Conservation (phyloP, 1,139 yeast species). For the Sugiyamaella sp. region DNA sequence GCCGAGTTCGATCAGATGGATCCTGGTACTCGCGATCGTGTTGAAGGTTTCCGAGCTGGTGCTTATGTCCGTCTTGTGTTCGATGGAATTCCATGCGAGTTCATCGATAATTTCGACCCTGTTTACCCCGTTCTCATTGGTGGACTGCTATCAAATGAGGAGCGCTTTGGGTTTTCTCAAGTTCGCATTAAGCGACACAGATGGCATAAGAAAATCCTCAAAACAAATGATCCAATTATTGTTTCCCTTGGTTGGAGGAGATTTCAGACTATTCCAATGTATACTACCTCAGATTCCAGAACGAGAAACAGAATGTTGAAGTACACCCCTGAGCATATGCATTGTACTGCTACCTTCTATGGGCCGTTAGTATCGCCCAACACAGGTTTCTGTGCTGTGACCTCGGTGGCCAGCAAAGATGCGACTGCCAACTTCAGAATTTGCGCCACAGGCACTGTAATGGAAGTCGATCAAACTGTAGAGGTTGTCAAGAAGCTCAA, state of each 20-base stretch:
- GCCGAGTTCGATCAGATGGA: constrained; percentile 70
- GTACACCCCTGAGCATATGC: constrained; percentile 97
- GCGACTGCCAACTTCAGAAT: constrained; percentile 92
- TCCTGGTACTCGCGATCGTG: constrained; percentile 67
- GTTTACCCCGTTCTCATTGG: constrained; percentile 85
- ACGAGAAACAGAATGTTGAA: constrained; percentile 97
- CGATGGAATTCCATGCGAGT: constrained; percentile 85
- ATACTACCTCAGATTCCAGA: constrained; percentile 95
- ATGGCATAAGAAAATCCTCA: constrained; percentile 97
- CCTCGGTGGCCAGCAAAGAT: constrained; percentile 77
- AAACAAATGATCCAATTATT: constrained; percentile 93
- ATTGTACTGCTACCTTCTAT: constrained; percentile 93
- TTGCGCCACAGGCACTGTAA: constrained; percentile 97
- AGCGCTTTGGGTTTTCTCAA: constrained; percentile 89
- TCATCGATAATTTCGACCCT: constrained; percentile 84
- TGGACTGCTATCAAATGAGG: constrained; percentile 86
- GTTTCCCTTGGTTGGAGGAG: constrained; percentile 97
- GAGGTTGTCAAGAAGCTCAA: constrained; percentile 96
- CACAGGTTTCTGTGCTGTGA: constrained; percentile 96
- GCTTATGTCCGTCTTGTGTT: constrained; percentile 90
- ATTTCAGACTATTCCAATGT: constrained; percentile 94
- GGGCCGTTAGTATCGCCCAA: constrained; percentile 98
- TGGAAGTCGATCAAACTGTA: constrained; percentile 83
- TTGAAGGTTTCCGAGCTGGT: constrained; percentile 94
- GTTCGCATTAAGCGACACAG: constrained; percentile 96